These are phyloP conservation scores for Calonectria hawksworthii DNA, from an alignment of 2,329 filamentous ascomycete species.

Conservation along the genomic window DNA sequence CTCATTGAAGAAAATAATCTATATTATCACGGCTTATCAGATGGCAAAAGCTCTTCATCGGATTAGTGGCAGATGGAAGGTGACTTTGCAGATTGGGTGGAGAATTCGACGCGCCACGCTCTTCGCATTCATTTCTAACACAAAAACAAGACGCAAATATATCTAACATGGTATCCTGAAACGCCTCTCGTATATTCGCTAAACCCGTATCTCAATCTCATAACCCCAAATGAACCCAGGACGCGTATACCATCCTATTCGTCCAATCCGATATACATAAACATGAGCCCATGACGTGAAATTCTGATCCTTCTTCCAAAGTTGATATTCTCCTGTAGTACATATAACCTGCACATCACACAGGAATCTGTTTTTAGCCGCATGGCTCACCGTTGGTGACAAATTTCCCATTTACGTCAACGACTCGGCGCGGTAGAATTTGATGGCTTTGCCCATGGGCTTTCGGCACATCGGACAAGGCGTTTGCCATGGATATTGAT, in stretches of 20 bases:
- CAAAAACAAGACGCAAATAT: neutral
- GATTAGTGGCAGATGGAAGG: too few species aligned
- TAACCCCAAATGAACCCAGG: neutral
- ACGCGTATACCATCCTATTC: neutral
- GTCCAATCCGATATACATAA: neutral
- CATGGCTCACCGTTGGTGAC: neutral
- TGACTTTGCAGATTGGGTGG: too few species aligned
- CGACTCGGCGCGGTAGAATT: neutral
- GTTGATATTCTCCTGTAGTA: neutral
- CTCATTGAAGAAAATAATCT: too few species aligned
- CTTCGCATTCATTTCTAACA: neutral
- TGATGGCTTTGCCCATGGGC: slow-evolving; percentile 15
- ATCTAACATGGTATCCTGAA: neutral
- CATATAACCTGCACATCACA: neutral
- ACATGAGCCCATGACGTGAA: neutral
- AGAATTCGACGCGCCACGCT: neutral
- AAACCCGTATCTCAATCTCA: neutral
- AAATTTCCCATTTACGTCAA: neutral
- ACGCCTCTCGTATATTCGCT: neutral
- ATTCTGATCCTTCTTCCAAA: neutral
- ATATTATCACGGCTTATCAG: too few species aligned
- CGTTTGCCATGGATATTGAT: neutral
- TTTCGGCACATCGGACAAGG: slow-evolving; percentile 24
- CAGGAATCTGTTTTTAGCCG: neutral
- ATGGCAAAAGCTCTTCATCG: too few species aligned